Evolutionary conservation across 2,329 filamentous ascomycete species (phyloP), one percentile per base, ranked within the genome.

Genomic region (Hypocrella siamensis): DNA sequence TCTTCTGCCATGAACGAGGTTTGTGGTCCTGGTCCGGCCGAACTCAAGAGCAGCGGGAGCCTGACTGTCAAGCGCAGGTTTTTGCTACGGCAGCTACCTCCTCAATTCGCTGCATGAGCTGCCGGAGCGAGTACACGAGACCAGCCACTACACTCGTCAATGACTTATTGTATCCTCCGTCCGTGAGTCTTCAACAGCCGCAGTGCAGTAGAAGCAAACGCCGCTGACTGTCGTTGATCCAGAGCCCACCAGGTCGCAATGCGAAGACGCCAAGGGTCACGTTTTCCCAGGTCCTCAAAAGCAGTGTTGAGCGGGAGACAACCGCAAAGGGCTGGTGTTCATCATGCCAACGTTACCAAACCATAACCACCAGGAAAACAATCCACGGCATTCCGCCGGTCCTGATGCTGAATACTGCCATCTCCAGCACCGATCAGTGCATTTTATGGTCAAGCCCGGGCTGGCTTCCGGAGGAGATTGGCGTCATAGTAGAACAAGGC

Each of bases 391-490:
- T 93, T 37, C 88, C 90, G 1, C 69, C 75, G 19, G 82, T 94
- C n/a, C 54, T 98, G 39, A 79, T 92, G 60, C 67, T 98, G 17
- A 94, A 94, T 48, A 81, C 84, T 1, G 72, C 82, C 9, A 77
- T 81, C 26, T 73, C 67, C 5, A 77, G 61, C 28, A 68, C 75
- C 3, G 80, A 88, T 40, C 73, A 84, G 22, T 77, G 78, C 43
- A 69, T 79, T 36, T 65, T 93, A 12, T 98, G 92, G 92, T 74
- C 82, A 1, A 83, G 76, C 10, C 83, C 83, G 1, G 83, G 82
- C 12, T 98, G 88, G 78, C 63, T 98, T 10, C 90, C 90, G 0
- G 80, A 90, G 47, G 85, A 96, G 51, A 86, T 98, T 45, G 90
- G 90, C 24, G 73, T 98, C 46, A 82, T 93, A 35, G 73, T 93